Percentiles rank a stretch among this genome's conserved stretches.
These are phyloP conservation scores for Penicillium samsonianum DNA, from an alignment of 495 filamentous ascomycete genomes.

Conservation along the genomic window DNA sequence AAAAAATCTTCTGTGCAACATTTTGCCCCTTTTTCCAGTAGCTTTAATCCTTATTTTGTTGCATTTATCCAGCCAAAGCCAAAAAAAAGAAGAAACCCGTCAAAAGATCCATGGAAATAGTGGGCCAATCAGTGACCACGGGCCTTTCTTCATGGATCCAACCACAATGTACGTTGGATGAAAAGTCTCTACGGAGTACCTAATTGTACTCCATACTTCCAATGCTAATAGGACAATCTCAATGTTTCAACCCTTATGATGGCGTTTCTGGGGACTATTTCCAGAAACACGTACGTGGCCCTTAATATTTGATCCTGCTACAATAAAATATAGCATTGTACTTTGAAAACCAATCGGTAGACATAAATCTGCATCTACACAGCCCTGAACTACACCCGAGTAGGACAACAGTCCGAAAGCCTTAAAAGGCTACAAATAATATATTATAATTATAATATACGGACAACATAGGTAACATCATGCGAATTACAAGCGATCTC, in stretches of 20 bases:
- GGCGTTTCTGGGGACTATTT: background rate
- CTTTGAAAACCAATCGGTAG: conserved; percentile 1
- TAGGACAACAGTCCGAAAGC: conserved; percentile 20
- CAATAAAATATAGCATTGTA: background rate
- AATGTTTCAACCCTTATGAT: conserved; percentile 3
- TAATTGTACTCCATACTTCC: conserved; percentile 1
- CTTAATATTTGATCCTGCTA: background rate
- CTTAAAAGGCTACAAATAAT: background rate
- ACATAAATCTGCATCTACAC: conserved; percentile 9
- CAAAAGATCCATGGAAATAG: background rate
- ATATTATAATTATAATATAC: background rate
- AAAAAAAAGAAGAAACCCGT: background rate
- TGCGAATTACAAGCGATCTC: conserved; percentile 21
- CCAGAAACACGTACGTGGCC: conserved; percentile 5
- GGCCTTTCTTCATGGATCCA: conserved; percentile 17
- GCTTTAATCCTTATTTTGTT: conserved; percentile 22
- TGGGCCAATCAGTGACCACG: conserved; percentile 20
- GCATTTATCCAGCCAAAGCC: background rate
- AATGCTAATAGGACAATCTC: conserved; percentile 18
- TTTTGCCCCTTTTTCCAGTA: conserved; percentile 15
- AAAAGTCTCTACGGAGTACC: conserved; percentile 12
- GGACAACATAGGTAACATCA: background rate
- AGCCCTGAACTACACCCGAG: conserved; percentile 23
- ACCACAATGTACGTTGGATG: conserved; percentile 22
- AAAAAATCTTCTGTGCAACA: too few relatives aligned